These are phyloP conservation scores for Sparassis latifolia DNA, from an alignment of 1,284 basidiomycete genomes.

Conservation along the genomic window DNA sequence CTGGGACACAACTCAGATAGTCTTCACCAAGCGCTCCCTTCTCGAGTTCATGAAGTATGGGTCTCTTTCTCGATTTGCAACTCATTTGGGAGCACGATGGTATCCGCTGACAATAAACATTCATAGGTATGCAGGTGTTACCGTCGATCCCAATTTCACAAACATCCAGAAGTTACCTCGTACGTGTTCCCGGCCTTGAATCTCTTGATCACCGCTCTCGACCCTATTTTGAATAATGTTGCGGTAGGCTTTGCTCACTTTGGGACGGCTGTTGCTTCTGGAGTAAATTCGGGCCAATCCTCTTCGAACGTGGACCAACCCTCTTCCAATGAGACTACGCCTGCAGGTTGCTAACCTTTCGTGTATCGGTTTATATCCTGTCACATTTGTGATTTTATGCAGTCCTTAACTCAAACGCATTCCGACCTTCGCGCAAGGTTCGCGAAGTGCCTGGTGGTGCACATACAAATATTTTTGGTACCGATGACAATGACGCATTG, in stretches of 20 bases:
- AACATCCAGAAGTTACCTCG: slow-evolving; percentile 68
- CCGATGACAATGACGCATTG: slow-evolving; percentile 38
- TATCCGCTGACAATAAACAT: too few species aligned
- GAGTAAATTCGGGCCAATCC: neutral
- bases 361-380: too few species aligned
- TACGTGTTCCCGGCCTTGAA: slow-evolving; percentile 24
- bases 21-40: slow-evolving; percentile 67
- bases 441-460: slow-evolving; percentile 43
- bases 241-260: slow-evolving; percentile 52
- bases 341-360: neutral
- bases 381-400: too few species aligned
- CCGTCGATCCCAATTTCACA: slow-evolving; percentile 64
- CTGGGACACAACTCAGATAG: slow-evolving; percentile 65
- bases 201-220: too few species aligned
- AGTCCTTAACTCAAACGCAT: slow-evolving; percentile 18
- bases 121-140: slow-evolving; percentile 56
- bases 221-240: neutral
- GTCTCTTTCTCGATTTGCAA: slow-evolving; percentile 1
- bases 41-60: slow-evolving; percentile 69
- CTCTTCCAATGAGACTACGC: neutral
- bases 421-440: slow-evolving; percentile 47
- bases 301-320: neutral
- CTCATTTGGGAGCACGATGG: too few species aligned
- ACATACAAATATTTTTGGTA: slow-evolving; percentile 39
- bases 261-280: slow-evolving; percentile 28